Conservation (phyloP, 192 early-diverging fungal species). For the Entomortierella lignicola region DNA sequence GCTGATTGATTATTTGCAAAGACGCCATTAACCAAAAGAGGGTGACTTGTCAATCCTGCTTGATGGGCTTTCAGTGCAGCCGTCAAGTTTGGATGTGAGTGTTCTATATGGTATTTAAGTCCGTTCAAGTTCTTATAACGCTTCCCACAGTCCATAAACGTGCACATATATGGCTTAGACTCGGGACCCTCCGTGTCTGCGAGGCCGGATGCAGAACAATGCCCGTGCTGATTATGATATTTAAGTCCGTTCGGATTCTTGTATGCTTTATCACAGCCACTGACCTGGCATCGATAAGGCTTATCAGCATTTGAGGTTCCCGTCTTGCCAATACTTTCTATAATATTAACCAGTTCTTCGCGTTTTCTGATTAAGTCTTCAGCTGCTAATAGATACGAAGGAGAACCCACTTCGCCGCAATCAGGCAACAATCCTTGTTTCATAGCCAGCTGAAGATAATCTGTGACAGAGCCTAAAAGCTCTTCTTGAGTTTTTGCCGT, state of each 20-base stretch:
- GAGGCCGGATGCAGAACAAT: slow-evolving; percentile 72
- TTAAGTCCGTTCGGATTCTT: slow-evolving; percentile 99
- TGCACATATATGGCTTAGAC: slow-evolving; percentile 80
- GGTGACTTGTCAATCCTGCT: slow-evolving; percentile 39
- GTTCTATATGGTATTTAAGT: slow-evolving; percentile 94
- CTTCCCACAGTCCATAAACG: slow-evolving; percentile 87
- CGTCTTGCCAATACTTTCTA: slow-evolving; percentile 41
- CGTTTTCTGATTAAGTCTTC: slow-evolving; percentile 45
- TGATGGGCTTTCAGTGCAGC: slow-evolving; percentile 52
- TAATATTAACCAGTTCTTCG: slow-evolving; percentile 47
- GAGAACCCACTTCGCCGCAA: slow-evolving; percentile 37
- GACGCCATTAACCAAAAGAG: slow-evolving; percentile 41
- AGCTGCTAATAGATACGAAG: slow-evolving; percentile 29
- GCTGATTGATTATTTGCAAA: slow-evolving; percentile 57
- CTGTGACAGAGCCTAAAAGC: slow-evolving; percentile 38
- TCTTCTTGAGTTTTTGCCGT: slow-evolving; percentile 24
- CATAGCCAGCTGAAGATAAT: slow-evolving; percentile 42
- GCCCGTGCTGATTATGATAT: slow-evolving; percentile 96
- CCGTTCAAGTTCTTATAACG: slow-evolving; percentile 97
- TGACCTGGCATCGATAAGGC: slow-evolving; percentile 86
- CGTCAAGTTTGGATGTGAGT: slow-evolving; percentile 73
- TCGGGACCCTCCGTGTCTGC: slow-evolving; percentile 67
- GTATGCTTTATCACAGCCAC: slow-evolving; percentile 93
- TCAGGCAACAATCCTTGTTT: slow-evolving; percentile 44
- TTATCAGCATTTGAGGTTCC: slow-evolving; percentile 65